Base-by-base conservation (phyloP, 805 yeast genomes). In the Pichia heedii region DNA sequence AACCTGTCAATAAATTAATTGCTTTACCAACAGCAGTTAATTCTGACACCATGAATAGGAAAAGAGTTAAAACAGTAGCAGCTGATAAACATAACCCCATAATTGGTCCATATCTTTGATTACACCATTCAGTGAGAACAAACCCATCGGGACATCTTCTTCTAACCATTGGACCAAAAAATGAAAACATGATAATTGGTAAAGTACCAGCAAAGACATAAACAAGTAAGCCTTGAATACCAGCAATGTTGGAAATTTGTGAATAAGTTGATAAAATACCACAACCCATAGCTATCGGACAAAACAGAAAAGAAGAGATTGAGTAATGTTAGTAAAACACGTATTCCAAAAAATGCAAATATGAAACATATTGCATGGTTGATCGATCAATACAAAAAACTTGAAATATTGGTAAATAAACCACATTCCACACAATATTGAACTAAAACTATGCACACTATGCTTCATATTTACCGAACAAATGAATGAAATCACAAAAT, bases 71-170 rank as follows among this genome's bases (percentile, higher is more conserved):
- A 42, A 89, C 74, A 1, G 96, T 86, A 61, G 88, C 85, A 37
- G 77, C 78, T 13, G 94, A 81, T 37, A 89, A 63, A 53, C 86
- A 84, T 51, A 86, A 65, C 1, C 86, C 83, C 3, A 95, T 71
- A 15, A 81, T 63, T 5, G 70, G 58, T 2, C 96, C 97, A 58
- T 73, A 89, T 52, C 96, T 69, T 38, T 76, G 76, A 56, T 85
- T 75, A n/a, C 86, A 90, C 97, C 97, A 89, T 59, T 89, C 96
- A 5, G 96, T 87, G 52, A 89, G 66, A 22, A 89, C 88, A 60
- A 89, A 89, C 3, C 96, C 97, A 9, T 84, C 77, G 0, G 97
- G 97, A 53, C 95, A 84, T 52, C 74, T 73, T 46, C 68, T 73
- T 50, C 96, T 70, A 46, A 89, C 80, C 10, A 78, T 58, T 1